Percentiles rank a stretch among this genome's conserved stretches.
phyloP scores from a whole-genome alignment of 306 rosid genomes.

The Glycine soja region DNA sequence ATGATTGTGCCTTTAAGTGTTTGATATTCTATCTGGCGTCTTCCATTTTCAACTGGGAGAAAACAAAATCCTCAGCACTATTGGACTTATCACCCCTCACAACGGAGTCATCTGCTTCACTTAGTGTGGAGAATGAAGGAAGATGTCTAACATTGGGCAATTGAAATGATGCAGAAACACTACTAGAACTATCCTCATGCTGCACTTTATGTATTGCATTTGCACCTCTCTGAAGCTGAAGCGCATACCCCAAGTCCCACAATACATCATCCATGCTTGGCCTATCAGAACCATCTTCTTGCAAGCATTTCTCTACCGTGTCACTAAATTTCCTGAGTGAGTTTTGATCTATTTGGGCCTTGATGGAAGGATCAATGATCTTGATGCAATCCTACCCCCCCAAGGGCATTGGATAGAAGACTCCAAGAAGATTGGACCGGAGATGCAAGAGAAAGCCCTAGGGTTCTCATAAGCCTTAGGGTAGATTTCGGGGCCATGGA shows the following conservation, averaged over 20 bases:
- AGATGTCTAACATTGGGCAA: constrained; percentile 40
- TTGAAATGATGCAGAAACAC: constrained; percentile 45
- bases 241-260: constrained; percentile 68
- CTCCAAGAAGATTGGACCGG: too few relatives aligned
- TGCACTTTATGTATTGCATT: constrained; percentile 38
- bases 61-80: constrained; percentile 38
- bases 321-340: constrained; percentile 57
- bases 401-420: too few relatives aligned
- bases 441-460: too few relatives aligned
- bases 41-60: constrained; percentile 51
- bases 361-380: constrained; percentile 55
- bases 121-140: constrained; percentile 49
- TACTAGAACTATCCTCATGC: constrained; percentile 48
- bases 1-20: not conserved
- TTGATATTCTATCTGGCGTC: constrained; percentile 46
- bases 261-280: constrained; percentile 60
- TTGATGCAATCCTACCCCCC: too few relatives aligned
- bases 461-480: too few relatives aligned
- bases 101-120: constrained; percentile 46
- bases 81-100: constrained; percentile 40
- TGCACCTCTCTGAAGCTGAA: constrained; percentile 60
- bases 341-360: constrained; percentile 49
- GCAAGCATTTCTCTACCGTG: constrained; percentile 53
- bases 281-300: constrained; percentile 54
- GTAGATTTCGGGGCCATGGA: too few relatives aligned